phyloP scores from a whole-genome alignment of 768 basidiomycete genomes.

The Leccinum imitatum region DNA sequence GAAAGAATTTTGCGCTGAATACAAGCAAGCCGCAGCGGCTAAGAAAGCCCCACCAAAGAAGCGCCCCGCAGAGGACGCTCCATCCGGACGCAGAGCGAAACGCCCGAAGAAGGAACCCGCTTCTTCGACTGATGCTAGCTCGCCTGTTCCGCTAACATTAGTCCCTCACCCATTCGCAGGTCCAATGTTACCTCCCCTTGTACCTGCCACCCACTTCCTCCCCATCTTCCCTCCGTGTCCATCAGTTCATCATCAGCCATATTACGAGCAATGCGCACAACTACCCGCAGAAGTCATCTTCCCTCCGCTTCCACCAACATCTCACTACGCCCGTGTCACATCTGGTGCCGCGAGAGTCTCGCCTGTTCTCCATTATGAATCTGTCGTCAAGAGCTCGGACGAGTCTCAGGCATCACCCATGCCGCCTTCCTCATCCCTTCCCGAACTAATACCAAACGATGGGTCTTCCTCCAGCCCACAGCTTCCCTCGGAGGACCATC shows the following conservation, averaged over 20 bases:
- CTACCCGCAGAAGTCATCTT: constrained; percentile 67
- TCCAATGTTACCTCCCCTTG: constrained; percentile 22
- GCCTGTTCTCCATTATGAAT: constrained; percentile 23
- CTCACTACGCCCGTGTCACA: constrained; percentile 37
- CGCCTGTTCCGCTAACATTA: constrained; percentile 22
- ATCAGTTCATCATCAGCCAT: constrained; percentile 69
- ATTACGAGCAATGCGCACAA: constrained; percentile 62
- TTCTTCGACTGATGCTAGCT: constrained; percentile 26
- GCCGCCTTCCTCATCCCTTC: constrained; percentile 44
- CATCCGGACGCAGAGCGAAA: constrained; percentile 45
- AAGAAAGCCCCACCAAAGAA: constrained; percentile 38
- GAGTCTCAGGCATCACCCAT: constrained; percentile 29
- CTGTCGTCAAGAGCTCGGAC: constrained; percentile 23
- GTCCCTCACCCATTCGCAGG: constrained; percentile 18
- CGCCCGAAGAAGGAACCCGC: constrained; percentile 40
- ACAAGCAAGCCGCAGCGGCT: constrained; percentile 29
- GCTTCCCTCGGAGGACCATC: constrained; percentile 30
- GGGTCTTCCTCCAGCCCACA: constrained; percentile 71
- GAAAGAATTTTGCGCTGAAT: constrained; percentile 51
- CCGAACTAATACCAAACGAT: constrained; percentile 61
- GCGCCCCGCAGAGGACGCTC: constrained; percentile 38
- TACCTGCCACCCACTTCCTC: constrained; percentile 25
- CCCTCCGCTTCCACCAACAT: constrained; percentile 63
- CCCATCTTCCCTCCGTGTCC: constrained; percentile 54
- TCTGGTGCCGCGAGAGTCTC: constrained; percentile 12